Evolutionary conservation across 2,329 filamentous ascomycete genomes (phyloP), one percentile per base, ranked within the genome.

Genomic region (Keithomyces neogunnii): DNA sequence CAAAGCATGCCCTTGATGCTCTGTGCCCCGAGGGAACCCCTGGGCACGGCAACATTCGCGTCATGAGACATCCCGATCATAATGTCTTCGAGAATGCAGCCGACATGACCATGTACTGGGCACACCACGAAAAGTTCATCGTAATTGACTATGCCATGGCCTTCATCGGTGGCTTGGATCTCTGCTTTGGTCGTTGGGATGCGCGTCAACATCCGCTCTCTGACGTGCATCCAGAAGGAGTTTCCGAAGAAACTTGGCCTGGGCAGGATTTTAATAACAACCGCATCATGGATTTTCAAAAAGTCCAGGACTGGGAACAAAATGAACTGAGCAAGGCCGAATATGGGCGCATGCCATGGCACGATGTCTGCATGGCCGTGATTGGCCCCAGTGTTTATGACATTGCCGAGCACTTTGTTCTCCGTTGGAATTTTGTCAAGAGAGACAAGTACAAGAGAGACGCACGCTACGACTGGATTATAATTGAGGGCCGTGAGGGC

Each of bases 221-320:
- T 1, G 93, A 97, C 66, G 84, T 91, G 1, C 91, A 97, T 64
- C 92, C 92, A 0, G 84, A 85, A 43, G 88, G 88, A 26, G 80
- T 96, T 19, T 75, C 80, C 11, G 82, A 91, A 50, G 91, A 96
- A 66, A 76, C 96, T 26, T 99, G 89, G 77, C 91, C 93, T 0
- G 93, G 93, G 0, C 93, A 99, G 64, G 93, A 99, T 62, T 97
- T 95, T 74, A 97, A 97, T 69, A 97, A 97, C 69, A 96, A 96
- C 66, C 83, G 92, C 38, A 85, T 97, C 59, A 88, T 95, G 85
- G 93, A 99, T 62, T 99, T 97, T 66, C 79, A 96, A 60, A 86
- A 85, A 33, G 93, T 97, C 1, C 68, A 88, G 32, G 86, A 96
- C 63, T 97, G 92, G 92, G 89, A 93, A 67, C 81, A 86, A 47